Base-by-base conservation (phyloP, 164 flowering plant genomes). In the Magnolia changhungtana region DNA sequence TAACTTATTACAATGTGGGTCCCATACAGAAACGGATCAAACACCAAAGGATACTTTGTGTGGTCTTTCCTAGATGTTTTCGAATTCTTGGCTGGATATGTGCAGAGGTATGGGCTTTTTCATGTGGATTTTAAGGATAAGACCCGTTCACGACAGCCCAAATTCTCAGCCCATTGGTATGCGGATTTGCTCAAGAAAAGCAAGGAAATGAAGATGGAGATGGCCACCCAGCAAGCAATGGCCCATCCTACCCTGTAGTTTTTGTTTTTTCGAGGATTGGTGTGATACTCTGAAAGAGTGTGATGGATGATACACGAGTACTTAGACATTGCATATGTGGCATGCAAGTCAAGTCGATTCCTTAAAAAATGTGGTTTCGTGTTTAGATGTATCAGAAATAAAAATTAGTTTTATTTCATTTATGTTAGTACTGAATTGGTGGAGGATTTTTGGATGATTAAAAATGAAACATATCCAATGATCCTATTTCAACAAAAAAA, bases 11-110 rank as follows among this genome's bases (percentile, higher is more conserved):
- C 8, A 16, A 6, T 31, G 18, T 10, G 23, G 20, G 69, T 50
- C 52, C 10, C 65, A 1, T 80, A 52, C 29, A 87, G 90, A 79
- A 82, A 85, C 71, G 89, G 90, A 74, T 82, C 89, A 50, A 84
- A 87, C 58, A 21, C 81, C 7, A 87, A 76, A 79, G 89, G 87
- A 14, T 88, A 85, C 75, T 81, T 87, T 63, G n/a, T 66, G 27
- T 88, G 89, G 91, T 85, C 91, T 14, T 83, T 88, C 80, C 19
- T 88, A 24, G 90, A 87, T 74, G 67, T 81, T 18, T 83, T 83
- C 11, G 92, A 89, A 80, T 19, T 88, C 2, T 18, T 86, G 18
- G 72, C 59, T 11, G 90, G 87, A 13, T 84, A 83, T 64, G 45
- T 69, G 4, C 23, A 72, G 0, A 29, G 83, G 24, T 86, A 49